Percentiles rank a stretch among this genome's conserved stretches.
These are phyloP conservation scores for Neonectria hederae DNA, from an alignment of 2,329 filamentous ascomycete genomes.

Conservation along the genomic window DNA sequence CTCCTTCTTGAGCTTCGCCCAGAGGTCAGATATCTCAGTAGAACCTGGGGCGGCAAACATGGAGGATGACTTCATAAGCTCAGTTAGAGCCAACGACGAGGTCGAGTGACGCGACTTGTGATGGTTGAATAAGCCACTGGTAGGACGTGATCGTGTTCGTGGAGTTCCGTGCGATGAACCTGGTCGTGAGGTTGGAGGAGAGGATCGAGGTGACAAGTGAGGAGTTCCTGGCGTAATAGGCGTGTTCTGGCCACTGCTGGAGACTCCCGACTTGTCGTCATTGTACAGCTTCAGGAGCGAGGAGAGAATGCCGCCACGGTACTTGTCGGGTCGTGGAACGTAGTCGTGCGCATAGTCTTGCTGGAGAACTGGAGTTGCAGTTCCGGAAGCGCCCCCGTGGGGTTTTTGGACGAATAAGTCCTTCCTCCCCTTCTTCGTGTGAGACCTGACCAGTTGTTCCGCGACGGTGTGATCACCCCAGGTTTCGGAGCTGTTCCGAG, in stretches of 20 bases:
- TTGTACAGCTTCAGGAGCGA: slow-evolving; percentile 77
- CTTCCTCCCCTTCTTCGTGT: slow-evolving; percentile 43
- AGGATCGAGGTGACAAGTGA: slow-evolving; percentile 53
- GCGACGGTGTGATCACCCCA: slow-evolving; percentile 43
- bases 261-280: slow-evolving; percentile 51
- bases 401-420: slow-evolving; percentile 46
- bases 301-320: slow-evolving; percentile 77
- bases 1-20: slow-evolving; percentile 54
- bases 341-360: slow-evolving; percentile 65
- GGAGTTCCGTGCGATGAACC: slow-evolving; percentile 49
- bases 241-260: slow-evolving; percentile 53
- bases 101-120: slow-evolving; percentile 53
- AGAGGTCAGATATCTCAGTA: slow-evolving; percentile 55
- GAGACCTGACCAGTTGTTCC: slow-evolving; percentile 49
- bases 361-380: slow-evolving; percentile 52
- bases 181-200: slow-evolving; percentile 53
- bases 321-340: slow-evolving; percentile 72
- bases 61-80: slow-evolving; percentile 64
- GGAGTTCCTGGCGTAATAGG: slow-evolving; percentile 52
- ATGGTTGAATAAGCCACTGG: slow-evolving; percentile 53
- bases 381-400: slow-evolving; percentile 46
- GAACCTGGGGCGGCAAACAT: slow-evolving; percentile 60
- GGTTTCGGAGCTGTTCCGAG: slow-evolving; percentile 30
- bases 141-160: slow-evolving; percentile 48
- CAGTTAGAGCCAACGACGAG: slow-evolving; percentile 58